Evolutionary conservation across 169 alveolate species (phyloP), one percentile per base, ranked within the genome.

Genomic region (Babesia ovata): DNA sequence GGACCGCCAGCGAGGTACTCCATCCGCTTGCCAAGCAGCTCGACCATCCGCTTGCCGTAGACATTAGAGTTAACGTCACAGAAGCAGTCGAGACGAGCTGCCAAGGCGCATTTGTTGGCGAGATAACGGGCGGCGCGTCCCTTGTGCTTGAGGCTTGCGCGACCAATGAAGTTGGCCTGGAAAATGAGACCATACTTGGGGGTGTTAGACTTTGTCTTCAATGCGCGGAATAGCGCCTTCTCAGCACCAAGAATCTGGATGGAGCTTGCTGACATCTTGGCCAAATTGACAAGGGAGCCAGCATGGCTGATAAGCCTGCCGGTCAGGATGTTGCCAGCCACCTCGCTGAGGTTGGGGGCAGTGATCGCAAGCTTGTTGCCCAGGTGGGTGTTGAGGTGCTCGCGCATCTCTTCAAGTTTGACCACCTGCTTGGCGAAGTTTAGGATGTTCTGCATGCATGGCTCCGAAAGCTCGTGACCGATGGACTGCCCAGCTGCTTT

Each of bases 161-260:
- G 93, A 4, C 99, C 99, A 61, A 98, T 97, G 89, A 94, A 96
- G 48, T 97, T 91, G 4, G 99, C 94, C 85, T 98, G 98, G 87
- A 93, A 98, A 60, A 98, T 88, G 14, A 98, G 88, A 6, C 99
- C 99, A 86, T 96, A 98, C 86, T 98, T 98, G n/a, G 99, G 99
- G 28, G 99, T 98, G 70, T 96, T 96, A 53, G 98, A 97, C 87
- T 94, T 94, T 24, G 98, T 94, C 91, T 97, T 98, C 60, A 98
- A 87, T 4, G 99, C 99, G 58, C 99, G 85, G 87, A 98, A 98
- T 28, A 98, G 91, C 14, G 99, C 99, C 92, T 97, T 96, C 81
- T 95, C 98, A 48, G 98, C 98, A 22, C 99, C 99, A 48, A 97
- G 88, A 19, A 97, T 96, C 85, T 97, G 95, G 33, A 97, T 94